Evolutionary conservation across 2,329 filamentous ascomycete genomes (phyloP), one percentile per base, ranked within the genome.

Genomic region (Aspergillus ustus): DNA sequence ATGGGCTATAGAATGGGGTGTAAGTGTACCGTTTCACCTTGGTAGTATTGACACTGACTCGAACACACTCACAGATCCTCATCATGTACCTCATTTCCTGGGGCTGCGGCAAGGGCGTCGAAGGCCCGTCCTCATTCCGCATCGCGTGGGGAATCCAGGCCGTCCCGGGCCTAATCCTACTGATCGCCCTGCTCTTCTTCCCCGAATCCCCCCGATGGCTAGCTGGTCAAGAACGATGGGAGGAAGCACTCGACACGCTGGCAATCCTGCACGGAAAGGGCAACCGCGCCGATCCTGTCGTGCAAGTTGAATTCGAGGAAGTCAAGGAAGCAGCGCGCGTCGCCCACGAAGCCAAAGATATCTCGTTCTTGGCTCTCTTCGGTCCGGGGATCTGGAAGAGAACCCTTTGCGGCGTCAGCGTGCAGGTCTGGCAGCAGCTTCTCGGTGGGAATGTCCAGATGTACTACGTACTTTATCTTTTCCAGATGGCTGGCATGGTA

Each of bases 111-210:
- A 65, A 74, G 9, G 72, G 73, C 3, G 65, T 76, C 1, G 59
- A 73, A 0, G 78, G 81, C 6, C 69, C 78, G 0, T 77, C 80
- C 1, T 78, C 83, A 4, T 87, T 86, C 76, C 78, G 87, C 15
- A 82, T 87, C 2, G 85, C 87, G 19, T 89, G 87, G 87, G 87
- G 84, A 45, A 78, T 87, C 5, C 87, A 89, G 67, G 86, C 86
- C 61, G 73, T 89, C 46, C 87, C 87, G 0, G 85, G 81, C 25
- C 72, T 87, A 19, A 70, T 87, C 51, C 79, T 89, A 43, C 81
- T 87, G 58, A 62, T 80, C 50, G 85, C 84, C 48, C 80, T 78
- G 5, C 80, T 82, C 28, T 86, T 88, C 72, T 82, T 88, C 49
- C 86, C 86, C 2, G 83, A 87, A 61, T 87, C 85, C 0, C 86